Evolutionary conservation across 495 filamentous ascomycete species (phyloP).

Genomic region (Aspergillus coremiiformis): DNA sequence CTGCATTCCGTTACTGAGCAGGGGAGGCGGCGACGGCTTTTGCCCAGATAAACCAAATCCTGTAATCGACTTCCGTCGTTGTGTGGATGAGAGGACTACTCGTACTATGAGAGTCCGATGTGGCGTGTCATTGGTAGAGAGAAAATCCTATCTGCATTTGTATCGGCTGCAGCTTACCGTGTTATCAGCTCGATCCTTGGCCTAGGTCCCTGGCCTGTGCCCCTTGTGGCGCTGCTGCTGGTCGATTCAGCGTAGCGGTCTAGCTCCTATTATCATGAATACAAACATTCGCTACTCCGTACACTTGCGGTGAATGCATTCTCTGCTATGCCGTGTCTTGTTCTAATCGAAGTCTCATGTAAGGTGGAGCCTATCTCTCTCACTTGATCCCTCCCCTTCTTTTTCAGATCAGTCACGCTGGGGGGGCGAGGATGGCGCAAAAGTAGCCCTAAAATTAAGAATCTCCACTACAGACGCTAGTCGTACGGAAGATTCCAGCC

Average conservation of each 20-base stretch:
- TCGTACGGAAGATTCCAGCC: background rate
- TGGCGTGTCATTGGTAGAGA: background rate
- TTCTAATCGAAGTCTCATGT: background rate
- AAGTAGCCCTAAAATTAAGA: background rate
- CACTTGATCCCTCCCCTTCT: background rate
- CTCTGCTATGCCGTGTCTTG: background rate
- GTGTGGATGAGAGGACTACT: background rate
- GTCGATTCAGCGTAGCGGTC: background rate
- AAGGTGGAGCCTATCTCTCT: background rate
- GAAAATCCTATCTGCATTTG: background rate
- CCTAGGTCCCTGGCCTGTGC: background rate
- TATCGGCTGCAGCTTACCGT: background rate
- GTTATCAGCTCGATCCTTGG: background rate
- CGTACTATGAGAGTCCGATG: background rate
- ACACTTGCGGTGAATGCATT: background rate
- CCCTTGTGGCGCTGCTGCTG: background rate
- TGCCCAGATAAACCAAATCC: background rate
- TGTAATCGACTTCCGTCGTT: background rate
- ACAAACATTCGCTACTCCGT: background rate
- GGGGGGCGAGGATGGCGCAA: background rate
- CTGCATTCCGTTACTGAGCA: background rate
- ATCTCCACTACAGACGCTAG: background rate
- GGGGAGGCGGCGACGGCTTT: background rate
- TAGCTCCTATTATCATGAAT: background rate
- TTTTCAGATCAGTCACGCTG: background rate